Base-by-base conservation (phyloP, 2,329 filamentous ascomycete genomes). In the Fusarium dlaminii region DNA sequence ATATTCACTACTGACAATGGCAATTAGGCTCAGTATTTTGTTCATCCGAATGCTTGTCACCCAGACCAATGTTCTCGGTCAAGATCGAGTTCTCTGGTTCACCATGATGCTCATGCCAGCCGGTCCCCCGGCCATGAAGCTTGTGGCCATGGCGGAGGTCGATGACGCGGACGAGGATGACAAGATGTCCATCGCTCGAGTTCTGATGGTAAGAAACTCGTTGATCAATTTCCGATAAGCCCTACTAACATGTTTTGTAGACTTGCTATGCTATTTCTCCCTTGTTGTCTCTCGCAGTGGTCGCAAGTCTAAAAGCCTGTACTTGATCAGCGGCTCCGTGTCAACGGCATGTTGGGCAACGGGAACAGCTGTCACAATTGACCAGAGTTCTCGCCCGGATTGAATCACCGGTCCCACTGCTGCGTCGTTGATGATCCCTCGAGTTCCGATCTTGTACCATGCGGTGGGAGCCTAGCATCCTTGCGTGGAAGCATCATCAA, bases 61-160 rank as follows among this genome's bases (percentile, higher is more conserved):
- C 5, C 48, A 73, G 27, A 72, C 70, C 2, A 12, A 61, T 0
- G 2, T 72, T 1, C 70, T 72, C 0, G 70, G 69, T 3, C 54
- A 72, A 4, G 70, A 72, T 9, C 70, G 64, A 4, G 64, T 73
- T 4, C 64, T 72, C 6, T 72, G 70, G 69, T 72, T 72, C 27
- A 61, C 64, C 13, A 68, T 72, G 64, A 72, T 72, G 70, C 20
- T 72, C 4, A 72, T 72, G 70, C 70, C 70, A 5, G 45, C 70
- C 2, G 70, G 70, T 5, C 70, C 70, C 1, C 68, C 70, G 0
- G 70, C 70, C 18, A 72, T 72, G 70, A 72, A 72, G 63, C 39
- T 72, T 0, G 55, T 72, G 36, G 70, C 70, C 17, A 72, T 72
- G 70, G 70, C 70, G 3, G 70, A 72, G 49, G 65, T 65, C 8